Conservation (phyloP, 2,329 filamentous ascomycete genomes). For the Sclerotinia trifoliorum region DNA sequence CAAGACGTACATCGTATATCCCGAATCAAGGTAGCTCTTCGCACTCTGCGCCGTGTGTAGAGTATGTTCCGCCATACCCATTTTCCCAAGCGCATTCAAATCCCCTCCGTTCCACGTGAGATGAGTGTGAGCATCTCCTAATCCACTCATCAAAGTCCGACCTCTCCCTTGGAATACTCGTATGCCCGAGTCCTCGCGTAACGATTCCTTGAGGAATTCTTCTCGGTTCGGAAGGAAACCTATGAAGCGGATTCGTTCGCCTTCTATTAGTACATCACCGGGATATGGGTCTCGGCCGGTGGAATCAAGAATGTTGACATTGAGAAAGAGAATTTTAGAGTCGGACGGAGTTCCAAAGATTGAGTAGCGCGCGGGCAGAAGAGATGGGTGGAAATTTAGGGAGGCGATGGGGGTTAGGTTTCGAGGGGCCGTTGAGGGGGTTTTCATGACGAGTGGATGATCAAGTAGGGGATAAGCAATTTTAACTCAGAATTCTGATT, state of each 20-base stretch:
- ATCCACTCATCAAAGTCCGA: conserved; percentile 50
- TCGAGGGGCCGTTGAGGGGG: background rate
- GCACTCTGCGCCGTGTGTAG: conserved; percentile 35
- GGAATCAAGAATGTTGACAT: background rate
- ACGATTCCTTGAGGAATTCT: background rate
- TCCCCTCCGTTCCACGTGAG: conserved; percentile 50
- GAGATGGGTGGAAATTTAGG: background rate
- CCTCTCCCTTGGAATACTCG: conserved; percentile 23
- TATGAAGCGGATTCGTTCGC: background rate
- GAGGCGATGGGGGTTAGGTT: background rate
- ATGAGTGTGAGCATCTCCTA: conserved; percentile 51
- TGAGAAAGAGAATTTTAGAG: background rate
- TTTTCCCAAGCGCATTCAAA: conserved; percentile 44
- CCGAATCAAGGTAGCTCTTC: conserved; percentile 48
- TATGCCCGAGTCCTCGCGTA: background rate
- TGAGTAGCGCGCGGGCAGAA: background rate
- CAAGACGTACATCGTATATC: conserved; percentile 47
- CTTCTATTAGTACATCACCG: background rate
- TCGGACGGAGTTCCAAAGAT: background rate
- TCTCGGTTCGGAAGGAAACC: background rate
- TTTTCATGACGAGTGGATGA: background rate
- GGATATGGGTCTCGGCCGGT: background rate
- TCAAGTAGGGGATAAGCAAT: background rate
- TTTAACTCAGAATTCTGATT: background rate
- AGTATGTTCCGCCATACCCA: conserved; percentile 49